A percentile compares a stretch with the other conserved stretches of the same genome.
Evolutionary conservation across 2,329 filamentous ascomycete genomes (phyloP).

Genomic region (Penicillium hesseltinei): DNA sequence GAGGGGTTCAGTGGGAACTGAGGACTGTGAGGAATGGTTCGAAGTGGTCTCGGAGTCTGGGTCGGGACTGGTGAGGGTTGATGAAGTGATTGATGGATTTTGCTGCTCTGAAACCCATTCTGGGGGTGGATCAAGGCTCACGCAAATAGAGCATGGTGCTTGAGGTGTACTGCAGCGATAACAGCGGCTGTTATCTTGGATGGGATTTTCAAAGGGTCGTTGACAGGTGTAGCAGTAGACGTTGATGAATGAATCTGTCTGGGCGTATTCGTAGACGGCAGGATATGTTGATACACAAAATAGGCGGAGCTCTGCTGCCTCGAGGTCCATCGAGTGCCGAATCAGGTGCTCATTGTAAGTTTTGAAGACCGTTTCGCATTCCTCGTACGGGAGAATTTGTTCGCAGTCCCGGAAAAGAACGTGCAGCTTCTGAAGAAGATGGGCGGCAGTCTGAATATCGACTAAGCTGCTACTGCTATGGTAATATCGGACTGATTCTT

Average conservation of each 20-base stretch:
- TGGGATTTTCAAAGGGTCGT: conserved; percentile 54
- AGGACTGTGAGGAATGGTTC: conserved; percentile 47
- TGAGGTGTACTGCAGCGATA: conserved; percentile 48
- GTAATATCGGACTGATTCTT: conserved; percentile 42
- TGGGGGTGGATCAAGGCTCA: conserved; percentile 41
- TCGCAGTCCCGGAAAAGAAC: conserved; percentile 39
- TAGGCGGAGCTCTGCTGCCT: conserved; percentile 57
- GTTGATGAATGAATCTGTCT: conserved; percentile 55
- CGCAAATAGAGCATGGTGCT: conserved; percentile 43
- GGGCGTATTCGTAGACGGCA: conserved; percentile 56
- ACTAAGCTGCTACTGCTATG: conserved; percentile 36
- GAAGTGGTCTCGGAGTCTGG: conserved; percentile 30
- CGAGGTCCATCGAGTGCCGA: conserved; percentile 43
- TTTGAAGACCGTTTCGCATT: conserved; percentile 56
- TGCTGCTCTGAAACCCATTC: conserved; percentile 39
- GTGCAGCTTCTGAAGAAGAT: conserved; percentile 43
- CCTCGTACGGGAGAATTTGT: conserved; percentile 41
- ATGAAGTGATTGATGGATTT: conserved; percentile 10
- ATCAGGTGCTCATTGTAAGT: conserved; percentile 58
- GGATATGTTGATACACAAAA: conserved; percentile 56
- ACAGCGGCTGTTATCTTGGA: conserved; percentile 50
- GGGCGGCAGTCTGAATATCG: conserved; percentile 43
- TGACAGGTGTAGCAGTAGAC: conserved; percentile 58
- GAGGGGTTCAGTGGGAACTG: conserved; percentile 34
- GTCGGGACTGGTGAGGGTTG: conserved; percentile 12